Evolutionary conservation across 805 yeast species (phyloP).

Genomic region (Candida palmyrensis): DNA sequence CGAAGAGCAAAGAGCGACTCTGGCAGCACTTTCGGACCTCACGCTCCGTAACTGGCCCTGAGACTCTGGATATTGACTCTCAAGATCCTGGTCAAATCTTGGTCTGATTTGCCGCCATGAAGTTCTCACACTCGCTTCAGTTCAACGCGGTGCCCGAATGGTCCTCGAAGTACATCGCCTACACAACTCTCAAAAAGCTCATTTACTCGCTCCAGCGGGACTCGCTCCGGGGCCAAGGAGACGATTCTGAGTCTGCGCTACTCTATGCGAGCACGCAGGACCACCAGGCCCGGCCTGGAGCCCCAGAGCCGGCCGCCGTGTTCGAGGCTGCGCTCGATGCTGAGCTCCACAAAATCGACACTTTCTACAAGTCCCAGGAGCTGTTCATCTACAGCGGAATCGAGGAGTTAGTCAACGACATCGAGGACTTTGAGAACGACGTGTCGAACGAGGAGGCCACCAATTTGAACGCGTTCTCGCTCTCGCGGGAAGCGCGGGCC

Average conservation of each 20-base stretch:
- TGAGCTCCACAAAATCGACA: conserved; percentile 72
- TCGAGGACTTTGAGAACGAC: conserved; percentile 53
- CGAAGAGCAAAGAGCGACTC: no score
- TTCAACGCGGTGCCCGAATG: conserved; percentile 98
- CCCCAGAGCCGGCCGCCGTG: conserved; percentile 54
- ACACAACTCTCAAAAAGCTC: conserved; percentile 79
- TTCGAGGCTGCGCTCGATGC: conserved; percentile 70
- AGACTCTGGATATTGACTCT: no score
- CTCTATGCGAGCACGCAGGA: conserved; percentile 23
- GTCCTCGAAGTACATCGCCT: conserved; percentile 88
- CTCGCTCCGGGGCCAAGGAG: conserved; percentile 19
- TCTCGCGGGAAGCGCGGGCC: conserved; percentile 1
- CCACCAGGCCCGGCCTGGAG: conserved; percentile 20
- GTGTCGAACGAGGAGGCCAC: conserved; percentile 9
- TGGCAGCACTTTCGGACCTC: no score
- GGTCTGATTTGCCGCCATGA: conserved; percentile 47
- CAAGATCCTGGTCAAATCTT: no score
- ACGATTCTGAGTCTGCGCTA: conserved; percentile 18
- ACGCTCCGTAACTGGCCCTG: no score
- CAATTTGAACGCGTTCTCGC: conserved; percentile 15
- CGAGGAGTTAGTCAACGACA: conserved; percentile 55
- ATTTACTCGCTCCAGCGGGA: conserved; percentile 81
- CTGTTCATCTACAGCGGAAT: conserved; percentile 47
- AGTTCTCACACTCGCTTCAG: conserved; percentile 91
- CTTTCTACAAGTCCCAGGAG: conserved; percentile 68